phyloP scores from a whole-genome alignment of 495 filamentous ascomycete genomes.

The Trichoderma asperelloides region DNA sequence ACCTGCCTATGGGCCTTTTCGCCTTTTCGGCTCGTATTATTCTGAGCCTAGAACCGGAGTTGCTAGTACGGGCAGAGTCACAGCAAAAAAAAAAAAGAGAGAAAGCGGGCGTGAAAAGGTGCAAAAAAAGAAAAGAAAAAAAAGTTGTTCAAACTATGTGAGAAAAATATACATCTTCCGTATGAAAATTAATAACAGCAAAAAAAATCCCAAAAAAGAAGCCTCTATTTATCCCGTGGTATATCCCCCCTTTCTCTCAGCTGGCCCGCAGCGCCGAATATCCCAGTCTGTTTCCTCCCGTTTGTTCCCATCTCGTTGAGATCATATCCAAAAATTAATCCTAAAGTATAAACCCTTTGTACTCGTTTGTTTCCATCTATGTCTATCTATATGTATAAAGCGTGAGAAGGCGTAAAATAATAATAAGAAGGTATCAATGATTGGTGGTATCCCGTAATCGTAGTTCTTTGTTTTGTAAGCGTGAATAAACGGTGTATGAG shows the following conservation, averaged over 20 bases:
- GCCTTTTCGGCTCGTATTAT: too few relatives aligned
- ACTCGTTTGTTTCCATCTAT: not conserved
- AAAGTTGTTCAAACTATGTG: not conserved
- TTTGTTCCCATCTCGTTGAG: constrained; percentile 1
- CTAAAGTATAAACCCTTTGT: not conserved
- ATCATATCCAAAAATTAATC: not conserved
- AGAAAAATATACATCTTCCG: not conserved
- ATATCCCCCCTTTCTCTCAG: not conserved
- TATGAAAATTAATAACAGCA: constrained; percentile 6
- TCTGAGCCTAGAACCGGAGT: too few relatives aligned
- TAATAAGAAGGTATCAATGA: not conserved
- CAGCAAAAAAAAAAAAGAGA: not conserved
- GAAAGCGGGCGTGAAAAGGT: not conserved
- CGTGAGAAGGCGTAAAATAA: not conserved
- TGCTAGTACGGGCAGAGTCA: not conserved
- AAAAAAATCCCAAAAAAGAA: constrained; percentile 10
- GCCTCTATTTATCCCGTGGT: constrained; percentile 7
- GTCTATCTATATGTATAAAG: constrained; percentile 1
- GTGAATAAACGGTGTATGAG: constrained; percentile 2
- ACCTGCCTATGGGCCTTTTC: too few relatives aligned
- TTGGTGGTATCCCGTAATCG: not conserved
- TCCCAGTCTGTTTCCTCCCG: constrained; percentile 3
- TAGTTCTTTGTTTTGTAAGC: constrained; percentile 8
- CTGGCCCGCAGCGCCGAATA: not conserved
- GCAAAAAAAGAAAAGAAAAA: not conserved